Conservation (phyloP, 768 basidiomycete genomes). For the Clavulina sp. region DNA sequence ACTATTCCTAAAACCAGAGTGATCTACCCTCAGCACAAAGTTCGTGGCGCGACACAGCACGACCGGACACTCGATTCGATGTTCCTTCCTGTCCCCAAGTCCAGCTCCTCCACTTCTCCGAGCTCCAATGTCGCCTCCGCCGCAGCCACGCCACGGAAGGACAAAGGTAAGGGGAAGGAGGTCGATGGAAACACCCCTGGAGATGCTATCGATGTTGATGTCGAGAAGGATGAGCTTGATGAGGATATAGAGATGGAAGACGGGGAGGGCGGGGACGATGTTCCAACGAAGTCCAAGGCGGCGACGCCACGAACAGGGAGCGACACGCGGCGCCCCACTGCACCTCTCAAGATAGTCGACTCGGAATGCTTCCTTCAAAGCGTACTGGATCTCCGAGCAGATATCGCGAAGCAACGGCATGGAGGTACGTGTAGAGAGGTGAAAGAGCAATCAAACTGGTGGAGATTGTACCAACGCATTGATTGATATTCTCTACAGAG, state of each 20-base stretch:
- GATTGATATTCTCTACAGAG: slow-evolving; percentile 31
- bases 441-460: background rate
- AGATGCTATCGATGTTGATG: background rate
- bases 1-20: too few species aligned
- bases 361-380: slow-evolving; percentile 65
- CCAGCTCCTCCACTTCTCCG: background rate
- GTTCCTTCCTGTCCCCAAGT: slow-evolving; percentile 34
- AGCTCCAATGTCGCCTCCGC: background rate
- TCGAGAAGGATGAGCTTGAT: background rate
- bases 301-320: slow-evolving; percentile 16
- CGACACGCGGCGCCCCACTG: too few species aligned
- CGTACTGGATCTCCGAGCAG: slow-evolving; percentile 44
- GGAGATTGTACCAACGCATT: background rate
- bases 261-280: slow-evolving; percentile 8
- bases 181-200: too few species aligned
- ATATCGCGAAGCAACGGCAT: slow-evolving; percentile 44
- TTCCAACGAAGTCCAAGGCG: slow-evolving; percentile 13
- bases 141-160: slow-evolving; percentile 15
- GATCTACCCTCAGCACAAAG: slow-evolving; percentile 74
- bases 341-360: slow-evolving; percentile 46
- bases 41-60: slow-evolving; percentile 59
- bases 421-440: slow-evolving; percentile 45
- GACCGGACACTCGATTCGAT: slow-evolving; percentile 92
- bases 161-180: background rate
- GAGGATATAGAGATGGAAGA: slow-evolving; percentile 1